Conservation (phyloP, 352 stramenopile species). For the Globisporangium rhizosaccharum region DNA sequence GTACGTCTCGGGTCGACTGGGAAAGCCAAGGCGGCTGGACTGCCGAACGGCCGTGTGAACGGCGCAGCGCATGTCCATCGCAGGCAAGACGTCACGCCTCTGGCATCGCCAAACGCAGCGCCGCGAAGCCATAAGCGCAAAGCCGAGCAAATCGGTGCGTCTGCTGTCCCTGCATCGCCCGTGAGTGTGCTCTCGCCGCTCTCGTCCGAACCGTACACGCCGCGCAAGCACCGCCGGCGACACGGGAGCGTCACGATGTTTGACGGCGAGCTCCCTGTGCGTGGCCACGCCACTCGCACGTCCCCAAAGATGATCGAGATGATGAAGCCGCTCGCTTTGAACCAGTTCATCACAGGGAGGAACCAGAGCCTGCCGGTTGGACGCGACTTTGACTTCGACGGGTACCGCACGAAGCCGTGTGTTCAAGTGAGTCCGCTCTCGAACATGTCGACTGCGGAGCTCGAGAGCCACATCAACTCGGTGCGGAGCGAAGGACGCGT, state of each 20-base stretch:
- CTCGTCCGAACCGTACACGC: constrained; percentile 18
- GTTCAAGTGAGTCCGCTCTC: constrained; percentile 43
- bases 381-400: constrained; percentile 18
- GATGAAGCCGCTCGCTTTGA: constrained; percentile 19
- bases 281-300: not conserved
- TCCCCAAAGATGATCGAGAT: constrained; percentile 4
- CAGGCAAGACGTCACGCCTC: not conserved
- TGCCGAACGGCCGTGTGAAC: not conserved
- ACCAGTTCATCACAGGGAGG: constrained; percentile 16
- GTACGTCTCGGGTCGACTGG: not conserved
- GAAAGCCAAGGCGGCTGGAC: not conserved
- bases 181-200: constrained; percentile 5
- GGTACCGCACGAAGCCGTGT: constrained; percentile 5
- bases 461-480: constrained; percentile 61
- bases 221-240: constrained; percentile 31
- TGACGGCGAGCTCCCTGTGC: constrained; percentile 9
- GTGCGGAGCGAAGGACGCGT: constrained; percentile 56
- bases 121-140: constrained; percentile 12
- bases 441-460: constrained; percentile 51
- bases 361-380: constrained; percentile 56
- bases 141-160: constrained; percentile 1
- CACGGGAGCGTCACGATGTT: constrained; percentile 21
- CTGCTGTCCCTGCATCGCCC: constrained; percentile 4
- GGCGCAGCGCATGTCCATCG: not conserved
- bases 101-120: not conserved